A percentile compares a stretch with the other conserved stretches of the same genome.
Evolutionary conservation across 306 rosid species (phyloP).

Genomic region (Malus sieversii): DNA sequence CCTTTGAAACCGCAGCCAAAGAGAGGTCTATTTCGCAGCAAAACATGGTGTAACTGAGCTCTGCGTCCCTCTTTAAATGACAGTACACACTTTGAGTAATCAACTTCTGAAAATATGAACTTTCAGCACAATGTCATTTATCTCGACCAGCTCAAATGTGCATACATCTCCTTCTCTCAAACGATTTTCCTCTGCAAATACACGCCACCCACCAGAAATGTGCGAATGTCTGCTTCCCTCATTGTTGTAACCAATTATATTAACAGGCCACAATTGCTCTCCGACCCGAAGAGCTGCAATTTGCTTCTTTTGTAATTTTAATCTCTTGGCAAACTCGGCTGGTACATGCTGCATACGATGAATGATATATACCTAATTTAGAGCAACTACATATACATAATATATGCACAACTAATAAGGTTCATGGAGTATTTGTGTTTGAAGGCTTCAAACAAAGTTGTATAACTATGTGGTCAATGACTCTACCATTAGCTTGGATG

Average conservation of each 20-base stretch:
- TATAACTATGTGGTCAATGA: not conserved
- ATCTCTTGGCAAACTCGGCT: not conserved
- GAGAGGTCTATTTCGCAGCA: no score
- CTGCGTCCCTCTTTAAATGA: not conserved
- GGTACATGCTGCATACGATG: not conserved
- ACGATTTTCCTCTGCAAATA: not conserved
- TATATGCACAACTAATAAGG: no score
- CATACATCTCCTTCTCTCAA: not conserved
- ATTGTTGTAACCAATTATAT: not conserved
- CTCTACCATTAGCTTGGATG: not conserved
- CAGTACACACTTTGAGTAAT: not conserved
- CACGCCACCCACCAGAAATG: not conserved
- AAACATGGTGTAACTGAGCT: no score
- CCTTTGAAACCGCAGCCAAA: no score
- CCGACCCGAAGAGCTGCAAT: not conserved
- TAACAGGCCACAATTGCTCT: not conserved
- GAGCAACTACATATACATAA: no score
- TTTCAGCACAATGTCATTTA: not conserved
- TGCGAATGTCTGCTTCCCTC: no score
- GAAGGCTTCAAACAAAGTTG: no score
- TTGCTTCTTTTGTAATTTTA: not conserved
- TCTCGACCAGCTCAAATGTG: not conserved
- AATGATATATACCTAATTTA: no score
- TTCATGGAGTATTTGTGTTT: no score
- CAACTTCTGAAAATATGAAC: not conserved